Evolutionary conservation across 306 rosid species (phyloP), one percentile per base, ranked within the genome.

Genomic region (Glycine latifolia): DNA sequence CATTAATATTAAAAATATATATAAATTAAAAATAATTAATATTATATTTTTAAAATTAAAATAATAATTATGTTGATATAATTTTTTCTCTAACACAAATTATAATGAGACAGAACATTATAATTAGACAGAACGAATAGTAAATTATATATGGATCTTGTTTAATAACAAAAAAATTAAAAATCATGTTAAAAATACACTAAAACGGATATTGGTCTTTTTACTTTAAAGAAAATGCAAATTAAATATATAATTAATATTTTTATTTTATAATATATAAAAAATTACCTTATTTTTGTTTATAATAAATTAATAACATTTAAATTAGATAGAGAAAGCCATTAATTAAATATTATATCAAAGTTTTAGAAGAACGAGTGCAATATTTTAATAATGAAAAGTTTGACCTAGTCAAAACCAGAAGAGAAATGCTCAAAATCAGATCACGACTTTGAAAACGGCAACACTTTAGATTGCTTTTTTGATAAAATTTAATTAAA

Each of bases 361-460:
- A n/a, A 55, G 54, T 2, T 6, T 15, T 0, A 55, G 15, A 47
- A 44, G 8, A 20, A 3, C 1, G 11, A 72, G 44, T 52, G 14
- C 5, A 75, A 44, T 56, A 9, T 4, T 43, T 43, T 7, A 53
- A 44, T 31, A 52, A 16, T 33, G 16, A 1, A 14, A 43, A 14
- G 54, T 43, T 71, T 75, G 84, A 85, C 79, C 43, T 1, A 17
- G 82, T 80, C 75, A 85, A 85, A 66, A 79, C 15, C 3, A 67
- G 31, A 49, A 35, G 6, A 8, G 20, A 41, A 68, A 31, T 8
- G 54, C 33, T 58, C 3, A 0, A 73, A 74, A 67, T 47, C 16
- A 71, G 33, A 54, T 71, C 82, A 66, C 83, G 16, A 46, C 3
- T 79, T 83, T 76, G 75, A 76, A 86, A 61, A 77, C 67, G 89